These are phyloP conservation scores for Tagetes erecta DNA, from an alignment of 129 eudicot genomes.

Conservation along the genomic window DNA sequence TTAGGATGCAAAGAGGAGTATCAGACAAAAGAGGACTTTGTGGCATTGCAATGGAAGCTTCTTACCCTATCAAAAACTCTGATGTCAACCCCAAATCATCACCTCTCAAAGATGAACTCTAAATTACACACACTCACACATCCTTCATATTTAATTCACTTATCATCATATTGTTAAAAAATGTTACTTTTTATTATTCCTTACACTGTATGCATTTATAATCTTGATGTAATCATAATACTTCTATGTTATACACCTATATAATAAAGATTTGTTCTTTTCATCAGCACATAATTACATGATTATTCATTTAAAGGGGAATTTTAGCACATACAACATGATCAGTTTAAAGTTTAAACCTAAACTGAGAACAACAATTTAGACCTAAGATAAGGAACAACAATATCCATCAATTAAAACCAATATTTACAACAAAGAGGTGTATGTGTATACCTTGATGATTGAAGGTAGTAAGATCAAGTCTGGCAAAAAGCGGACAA, in stretches of 20 bases:
- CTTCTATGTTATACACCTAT: constrained; percentile 30
- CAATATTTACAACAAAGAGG: neutral
- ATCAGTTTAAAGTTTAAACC: neutral
- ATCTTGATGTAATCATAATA: constrained; percentile 28
- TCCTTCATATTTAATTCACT: neutral
- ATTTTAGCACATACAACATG: no score
- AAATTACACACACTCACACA: constrained; percentile 22
- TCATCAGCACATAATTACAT: neutral
- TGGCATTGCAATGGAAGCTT: constrained; percentile 58
- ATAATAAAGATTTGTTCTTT: constrained; percentile 29
- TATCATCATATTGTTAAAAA: constrained; percentile 10
- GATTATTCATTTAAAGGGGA: no score
- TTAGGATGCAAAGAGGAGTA: constrained; percentile 50
- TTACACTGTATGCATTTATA: constrained; percentile 7
- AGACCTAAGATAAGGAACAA: neutral
- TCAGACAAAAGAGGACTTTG: constrained; percentile 46
- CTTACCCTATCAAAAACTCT: constrained; percentile 50
- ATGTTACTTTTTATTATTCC: constrained; percentile 12
- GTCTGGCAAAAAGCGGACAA: constrained; percentile 41
- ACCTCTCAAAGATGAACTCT: constrained; percentile 49
- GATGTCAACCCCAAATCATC: constrained; percentile 34
- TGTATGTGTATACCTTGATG: constrained; percentile 65
- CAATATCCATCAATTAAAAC: neutral
- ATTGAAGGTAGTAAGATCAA: constrained; percentile 66
- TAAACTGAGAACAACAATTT: neutral